Evolutionary conservation across 2,329 filamentous ascomycete species (phyloP), one percentile per base, ranked within the genome.

Genomic region (Apiospora koreana): DNA sequence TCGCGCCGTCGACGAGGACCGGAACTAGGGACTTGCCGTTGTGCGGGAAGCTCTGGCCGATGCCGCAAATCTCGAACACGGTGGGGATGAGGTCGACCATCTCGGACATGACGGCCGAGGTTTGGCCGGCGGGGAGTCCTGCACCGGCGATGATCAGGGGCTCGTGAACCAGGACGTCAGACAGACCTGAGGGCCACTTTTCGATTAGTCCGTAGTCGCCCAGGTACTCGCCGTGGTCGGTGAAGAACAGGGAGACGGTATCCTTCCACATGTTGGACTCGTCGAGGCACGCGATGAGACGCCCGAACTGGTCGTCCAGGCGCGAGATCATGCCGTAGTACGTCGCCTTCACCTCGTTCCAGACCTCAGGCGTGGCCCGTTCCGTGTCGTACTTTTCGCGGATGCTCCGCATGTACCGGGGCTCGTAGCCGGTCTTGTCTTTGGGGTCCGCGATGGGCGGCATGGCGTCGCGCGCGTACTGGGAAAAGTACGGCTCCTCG

Each of bases 151-250:
- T 77, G 28, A 86, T 81, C 0, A 86, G 76, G 0, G 83, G 84
- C 67, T 85, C 82, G 21, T 82, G 82, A 0, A 81, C 77, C 0
- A 86, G 77, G 0, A 78, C 77, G 42, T 85, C 81, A 0, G 80
- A 83, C 0, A 85, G 72, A 2, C 81, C 83, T 0, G 81, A 83
- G 0, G 83, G 83, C 83, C 84, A 86, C 70, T 86, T 86, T 74
- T 86, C 84, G 28, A 86, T 83, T 16, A 86, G 74, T 0, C 83
- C 83, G 68, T 85, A 79, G 68, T 86, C 83, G 16, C 83, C 84
- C 0, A 86, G 79, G 67, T 83, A 86, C 83, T 86, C 83, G 3
- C 83, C 84, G 70, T 84, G 83, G 62, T 84, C 82, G 0, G 82
- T 83, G 69, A 83, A 84, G 72, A 84, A 83, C 76, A 84, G 79